Evolutionary conservation across 768 basidiomycete genomes (phyloP).

Genomic region (Lanmaoa pseudosensibilis): DNA sequence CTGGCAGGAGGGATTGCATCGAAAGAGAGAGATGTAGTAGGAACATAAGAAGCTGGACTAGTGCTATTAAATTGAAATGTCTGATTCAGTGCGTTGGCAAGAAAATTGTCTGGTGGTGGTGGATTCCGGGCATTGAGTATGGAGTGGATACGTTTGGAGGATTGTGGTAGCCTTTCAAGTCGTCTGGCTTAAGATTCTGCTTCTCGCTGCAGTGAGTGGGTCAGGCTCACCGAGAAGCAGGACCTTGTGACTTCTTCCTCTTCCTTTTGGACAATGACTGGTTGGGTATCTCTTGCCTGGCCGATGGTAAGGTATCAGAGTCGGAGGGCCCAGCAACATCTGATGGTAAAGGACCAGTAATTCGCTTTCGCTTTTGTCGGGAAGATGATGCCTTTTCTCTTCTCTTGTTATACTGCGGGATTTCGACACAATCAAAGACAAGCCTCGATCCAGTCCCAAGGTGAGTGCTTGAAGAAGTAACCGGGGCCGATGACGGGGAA

Average conservation of each 20-base stretch:
- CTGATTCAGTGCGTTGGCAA: constrained; percentile 29
- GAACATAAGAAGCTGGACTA: constrained; percentile 8
- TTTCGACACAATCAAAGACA: constrained; percentile 26
- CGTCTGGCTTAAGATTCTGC: constrained; percentile 26
- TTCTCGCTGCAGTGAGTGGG: constrained; percentile 31
- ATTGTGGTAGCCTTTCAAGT: constrained; percentile 24
- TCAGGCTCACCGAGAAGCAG: constrained; percentile 34
- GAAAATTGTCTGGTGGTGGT: constrained; percentile 5
- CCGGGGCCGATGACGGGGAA: not conserved
- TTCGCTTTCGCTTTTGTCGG: constrained; percentile 17
- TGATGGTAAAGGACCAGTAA: not conserved
- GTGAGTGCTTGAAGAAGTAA: not conserved
- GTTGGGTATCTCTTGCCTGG: not conserved
- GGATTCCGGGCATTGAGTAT: not conserved
- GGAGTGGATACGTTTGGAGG: constrained; percentile 1
- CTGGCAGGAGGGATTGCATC: constrained; percentile 2
- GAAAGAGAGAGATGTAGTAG: constrained; percentile 5
- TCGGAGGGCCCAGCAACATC: not conserved
- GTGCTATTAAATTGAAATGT: constrained; percentile 28
- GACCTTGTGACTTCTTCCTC: constrained; percentile 18
- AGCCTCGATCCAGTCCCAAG: constrained; percentile 1
- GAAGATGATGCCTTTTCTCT: constrained; percentile 2
- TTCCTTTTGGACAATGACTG: constrained; percentile 15
- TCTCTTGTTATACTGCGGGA: constrained; percentile 6
- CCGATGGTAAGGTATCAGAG: not conserved